These are phyloP conservation scores for Xylariaceae sp. DNA, from an alignment of 2,329 filamentous ascomycete species.

Conservation along the genomic window DNA sequence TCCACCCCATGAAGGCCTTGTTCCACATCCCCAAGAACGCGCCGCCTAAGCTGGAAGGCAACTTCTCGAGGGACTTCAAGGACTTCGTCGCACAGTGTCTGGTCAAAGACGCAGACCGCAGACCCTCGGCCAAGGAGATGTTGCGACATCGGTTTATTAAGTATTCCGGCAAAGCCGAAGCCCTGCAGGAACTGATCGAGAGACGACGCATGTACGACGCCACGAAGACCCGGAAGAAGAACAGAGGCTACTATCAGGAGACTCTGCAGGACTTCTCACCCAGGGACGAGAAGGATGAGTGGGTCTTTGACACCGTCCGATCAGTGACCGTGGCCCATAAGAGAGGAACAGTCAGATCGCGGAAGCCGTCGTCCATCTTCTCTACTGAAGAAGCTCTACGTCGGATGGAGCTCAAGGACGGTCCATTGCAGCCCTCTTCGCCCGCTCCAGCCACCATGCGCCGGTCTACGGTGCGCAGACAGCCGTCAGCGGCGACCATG, in stretches of 20 bases:
- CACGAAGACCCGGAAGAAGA: conserved; percentile 58
- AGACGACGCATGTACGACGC: conserved; percentile 78
- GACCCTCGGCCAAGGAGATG: conserved; percentile 80
- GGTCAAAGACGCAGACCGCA: conserved; percentile 80
- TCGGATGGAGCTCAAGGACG: conserved; percentile 54
- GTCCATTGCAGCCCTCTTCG: conserved; percentile 49
- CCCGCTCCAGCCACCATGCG: conserved; percentile 49
- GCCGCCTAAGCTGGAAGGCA: conserved; percentile 75
- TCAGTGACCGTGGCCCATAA: conserved; percentile 57
- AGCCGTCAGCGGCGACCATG: conserved; percentile 34
- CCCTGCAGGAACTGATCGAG: conserved; percentile 77
- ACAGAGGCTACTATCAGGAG: conserved; percentile 87
- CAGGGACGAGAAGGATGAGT: conserved; percentile 69
- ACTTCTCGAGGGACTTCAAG: conserved; percentile 84
- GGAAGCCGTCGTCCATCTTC: conserved; percentile 51
- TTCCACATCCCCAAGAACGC: conserved; percentile 86
- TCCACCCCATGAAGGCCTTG: conserved; percentile 89
- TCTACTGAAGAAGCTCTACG: conserved; percentile 54
- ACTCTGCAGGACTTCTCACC: conserved; percentile 67
- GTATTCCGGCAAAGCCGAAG: conserved; percentile 79
- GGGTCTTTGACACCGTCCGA: conserved; percentile 94
- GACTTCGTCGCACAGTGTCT: conserved; percentile 89
- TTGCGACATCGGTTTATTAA: conserved; percentile 84
- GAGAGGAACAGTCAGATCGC: conserved; percentile 42
- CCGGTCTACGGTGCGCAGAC: conserved; percentile 47